A percentile compares a stretch with the other conserved stretches of the same genome.
phyloP scores from a whole-genome alignment of 2,329 filamentous ascomycete species.

The Talaromyces sp. region DNA sequence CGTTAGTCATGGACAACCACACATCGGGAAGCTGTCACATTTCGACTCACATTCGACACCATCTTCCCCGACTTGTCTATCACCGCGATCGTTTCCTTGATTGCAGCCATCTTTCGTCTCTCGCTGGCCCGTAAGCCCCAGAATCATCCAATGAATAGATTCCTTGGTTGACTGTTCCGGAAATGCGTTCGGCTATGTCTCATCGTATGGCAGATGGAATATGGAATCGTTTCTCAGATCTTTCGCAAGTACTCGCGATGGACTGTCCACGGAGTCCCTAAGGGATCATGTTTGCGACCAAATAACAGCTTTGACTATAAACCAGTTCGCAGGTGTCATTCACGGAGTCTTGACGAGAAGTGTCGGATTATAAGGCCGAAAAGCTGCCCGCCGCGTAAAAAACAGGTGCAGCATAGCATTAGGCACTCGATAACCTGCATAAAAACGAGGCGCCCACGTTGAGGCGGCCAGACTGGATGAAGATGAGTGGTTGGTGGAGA shows the following conservation, averaged over 20 bases:
- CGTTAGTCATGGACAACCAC: not conserved
- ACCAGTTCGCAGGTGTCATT: slow-evolving; percentile 1
- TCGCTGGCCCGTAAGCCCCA: not conserved
- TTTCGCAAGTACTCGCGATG: not conserved
- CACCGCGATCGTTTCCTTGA: slow-evolving; percentile 74
- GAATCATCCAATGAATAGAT: not conserved
- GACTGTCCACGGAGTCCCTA: not conserved
- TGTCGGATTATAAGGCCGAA: not conserved
- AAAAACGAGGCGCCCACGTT: slow-evolving; percentile 11
- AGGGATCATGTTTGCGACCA: not conserved
- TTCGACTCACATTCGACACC: slow-evolving; percentile 70
- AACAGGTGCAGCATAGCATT: not conserved
- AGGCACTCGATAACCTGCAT: slow-evolving; percentile 5
- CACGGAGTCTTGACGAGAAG: not conserved
- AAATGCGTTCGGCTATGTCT: not conserved
- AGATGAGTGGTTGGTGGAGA: slow-evolving; percentile 18
- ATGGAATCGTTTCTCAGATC: not conserved
- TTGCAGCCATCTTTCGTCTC: slow-evolving; percentile 20
- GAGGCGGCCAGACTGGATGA: slow-evolving; percentile 11
- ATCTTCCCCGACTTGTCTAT: slow-evolving; percentile 90
- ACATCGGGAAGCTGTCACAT: not conserved
- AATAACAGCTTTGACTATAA: no score
- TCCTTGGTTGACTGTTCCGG: not conserved
- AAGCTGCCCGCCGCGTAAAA: not conserved
- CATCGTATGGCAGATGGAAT: not conserved